Percentiles rank a stretch among this genome's conserved stretches.
phyloP scores from a whole-genome alignment of 176 grass and related monocot species.

The Luzula sylvatica region DNA sequence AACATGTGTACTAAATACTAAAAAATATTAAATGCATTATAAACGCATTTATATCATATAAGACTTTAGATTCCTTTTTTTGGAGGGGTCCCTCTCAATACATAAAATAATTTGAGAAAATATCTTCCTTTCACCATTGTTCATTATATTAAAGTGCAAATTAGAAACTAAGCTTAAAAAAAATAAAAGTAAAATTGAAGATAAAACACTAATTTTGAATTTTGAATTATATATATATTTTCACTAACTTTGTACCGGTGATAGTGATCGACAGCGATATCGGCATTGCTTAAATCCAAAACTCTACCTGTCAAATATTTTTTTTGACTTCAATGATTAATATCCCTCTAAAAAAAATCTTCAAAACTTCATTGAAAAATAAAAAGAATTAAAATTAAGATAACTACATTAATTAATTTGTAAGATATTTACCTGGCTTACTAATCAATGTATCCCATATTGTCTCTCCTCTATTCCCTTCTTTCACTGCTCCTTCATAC shows the following conservation, averaged over 20 bases:
- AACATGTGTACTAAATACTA: no score
- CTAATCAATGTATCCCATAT: constrained; percentile 86
- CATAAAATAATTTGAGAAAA: constrained; percentile 10
- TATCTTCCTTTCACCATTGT: not conserved
- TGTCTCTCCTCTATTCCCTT: constrained; percentile 65
- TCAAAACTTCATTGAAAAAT: constrained; percentile 8
- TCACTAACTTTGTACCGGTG: constrained; percentile 77
- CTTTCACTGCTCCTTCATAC: constrained; percentile 87
- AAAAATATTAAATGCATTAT: no score
- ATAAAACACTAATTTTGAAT: constrained; percentile 18
- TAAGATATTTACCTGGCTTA: constrained; percentile 46
- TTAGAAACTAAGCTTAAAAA: not conserved
- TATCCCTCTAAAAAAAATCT: constrained; percentile 4
- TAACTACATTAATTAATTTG: constrained; percentile 5
- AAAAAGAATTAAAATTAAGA: not conserved
- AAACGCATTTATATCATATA: no score
- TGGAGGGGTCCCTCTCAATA: no score
- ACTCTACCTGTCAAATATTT: constrained; percentile 52
- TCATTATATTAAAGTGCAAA: no score
- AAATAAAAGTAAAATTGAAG: not conserved
- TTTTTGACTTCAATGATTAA: no score
- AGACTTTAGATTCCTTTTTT: no score
- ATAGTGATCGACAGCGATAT: constrained; percentile 89
- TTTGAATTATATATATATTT: not conserved
- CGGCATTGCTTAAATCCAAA: constrained; percentile 95